Percentiles rank a stretch among this genome's conserved stretches.
phyloP scores from a whole-genome alignment of 495 filamentous ascomycete species.

The Xylaria venustula region DNA sequence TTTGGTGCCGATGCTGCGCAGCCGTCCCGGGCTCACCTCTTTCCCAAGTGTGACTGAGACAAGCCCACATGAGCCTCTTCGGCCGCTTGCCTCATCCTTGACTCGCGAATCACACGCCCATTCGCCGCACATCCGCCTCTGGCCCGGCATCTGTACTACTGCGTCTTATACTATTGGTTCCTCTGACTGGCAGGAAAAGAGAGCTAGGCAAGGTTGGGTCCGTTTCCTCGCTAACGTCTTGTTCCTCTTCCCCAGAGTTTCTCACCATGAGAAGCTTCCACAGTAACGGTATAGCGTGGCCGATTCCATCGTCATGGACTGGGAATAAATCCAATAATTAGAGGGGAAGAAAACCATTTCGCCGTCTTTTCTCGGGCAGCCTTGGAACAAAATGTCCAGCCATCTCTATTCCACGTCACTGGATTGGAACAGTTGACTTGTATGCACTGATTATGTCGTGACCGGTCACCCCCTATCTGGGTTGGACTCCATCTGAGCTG shows the following conservation, averaged over 20 bases:
- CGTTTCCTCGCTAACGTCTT: neutral
- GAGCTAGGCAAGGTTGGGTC: neutral
- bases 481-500: neutral
- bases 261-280: too few relatives aligned
- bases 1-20: neutral
- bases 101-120: constrained; percentile 5
- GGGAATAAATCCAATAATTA: too few relatives aligned
- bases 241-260: neutral
- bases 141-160: neutral
- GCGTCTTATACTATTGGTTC: too few relatives aligned
- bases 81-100: neutral
- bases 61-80: constrained; percentile 11
- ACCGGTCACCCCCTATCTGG: neutral
- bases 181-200: neutral
- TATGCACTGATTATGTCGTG: neutral
- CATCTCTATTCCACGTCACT: too few relatives aligned
- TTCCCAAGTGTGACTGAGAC: neutral
- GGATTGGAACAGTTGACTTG: neutral
- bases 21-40: neutral
- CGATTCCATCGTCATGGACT: neutral
- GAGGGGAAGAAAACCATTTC: too few relatives aligned
- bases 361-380: too few relatives aligned
- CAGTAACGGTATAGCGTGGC: neutral
- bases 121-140: neutral
- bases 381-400: too few relatives aligned